Evolutionary conservation across 1,139 yeast genomes (phyloP).

Genomic region (Taphrina confusa): DNA sequence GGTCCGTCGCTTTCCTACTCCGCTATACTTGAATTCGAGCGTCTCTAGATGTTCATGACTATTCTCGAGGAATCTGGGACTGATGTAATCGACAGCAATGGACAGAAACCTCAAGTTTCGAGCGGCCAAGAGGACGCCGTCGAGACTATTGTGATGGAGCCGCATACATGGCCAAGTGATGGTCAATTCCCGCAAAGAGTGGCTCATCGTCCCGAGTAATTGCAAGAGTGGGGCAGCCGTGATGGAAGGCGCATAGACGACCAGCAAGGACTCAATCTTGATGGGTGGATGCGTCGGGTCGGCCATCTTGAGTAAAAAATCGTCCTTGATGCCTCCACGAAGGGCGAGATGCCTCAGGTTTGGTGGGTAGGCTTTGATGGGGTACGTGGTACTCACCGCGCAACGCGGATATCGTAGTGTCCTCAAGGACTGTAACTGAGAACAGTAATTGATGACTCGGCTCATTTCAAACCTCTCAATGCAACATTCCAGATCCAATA

Average conservation of each 20-base stretch:
- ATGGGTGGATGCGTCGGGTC: neutral
- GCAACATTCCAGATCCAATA: constrained; percentile 27
- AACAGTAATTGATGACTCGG: constrained; percentile 12
- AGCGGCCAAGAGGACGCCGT: constrained; percentile 7
- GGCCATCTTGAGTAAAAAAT: constrained; percentile 23
- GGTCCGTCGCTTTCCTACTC: constrained; percentile 21
- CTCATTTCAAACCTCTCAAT: constrained; percentile 31
- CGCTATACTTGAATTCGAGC: constrained; percentile 10
- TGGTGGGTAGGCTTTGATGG: constrained; percentile 24
- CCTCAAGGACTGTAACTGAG: neutral
- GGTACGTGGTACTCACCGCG: constrained; percentile 22
- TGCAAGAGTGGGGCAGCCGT: constrained; percentile 19
- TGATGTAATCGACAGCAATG: constrained; percentile 25
- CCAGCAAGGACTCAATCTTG: constrained; percentile 6
- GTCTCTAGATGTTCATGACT: constrained; percentile 3
- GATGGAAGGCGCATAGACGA: constrained; percentile 25
- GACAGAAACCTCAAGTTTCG: constrained; percentile 2
- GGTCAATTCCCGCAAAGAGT: neutral
- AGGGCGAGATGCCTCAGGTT: constrained; percentile 13
- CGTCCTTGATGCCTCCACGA: constrained; percentile 32
- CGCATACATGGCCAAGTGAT: constrained; percentile 30
- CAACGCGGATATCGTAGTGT: constrained; percentile 31
- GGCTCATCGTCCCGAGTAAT: neutral
- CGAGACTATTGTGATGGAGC: constrained; percentile 18
- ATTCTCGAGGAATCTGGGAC: constrained; percentile 23